Evolutionary conservation across 2,329 filamentous ascomycete species (phyloP), one percentile per base, ranked within the genome.

Genomic region (Phialophora expanda): DNA sequence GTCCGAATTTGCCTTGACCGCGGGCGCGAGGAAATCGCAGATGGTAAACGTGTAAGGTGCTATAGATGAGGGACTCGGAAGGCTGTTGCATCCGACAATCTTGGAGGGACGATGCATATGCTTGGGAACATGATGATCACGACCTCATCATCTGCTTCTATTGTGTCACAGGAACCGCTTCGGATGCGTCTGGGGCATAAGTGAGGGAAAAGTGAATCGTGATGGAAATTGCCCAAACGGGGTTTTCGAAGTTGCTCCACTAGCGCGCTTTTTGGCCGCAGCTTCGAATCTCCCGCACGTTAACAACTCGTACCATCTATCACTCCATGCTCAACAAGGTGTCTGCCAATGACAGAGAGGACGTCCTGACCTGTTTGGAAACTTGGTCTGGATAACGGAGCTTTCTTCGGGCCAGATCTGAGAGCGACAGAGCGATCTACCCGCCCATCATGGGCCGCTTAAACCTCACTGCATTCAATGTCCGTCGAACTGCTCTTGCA

Each of bases 381-480:
- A n/a, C 38, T 8, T 44, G 17, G 17, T n/a, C 38, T 7, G 17
- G 34, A 44, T 44, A 3, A 44, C 17, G 6, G 17, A 2, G 38
- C 34, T 38, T 46, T 3, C 11, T 32, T 51, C 38, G 17, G 5
- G 38, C 17, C 17, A n/a, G 17, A 6, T 44, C 20, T 44, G 5
- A n/a, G 17, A 44, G 17, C 38, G 38, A 44, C 38, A 44, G 14
- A 44, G 38, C 28, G 20, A 48, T 32, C 28, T 24, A 53, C 20
- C 59, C 58, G 53, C 64, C 70, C 68, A 70, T 66, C 60, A 82
- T 82, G 80, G 80, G 80, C 69, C 81, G 79, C 74, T 76, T 78
- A 73, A 81, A 82, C 66, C 74, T 82, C 70, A 77, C 79, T 70
- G 79, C 80, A 57, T 77, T 81, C 54, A 78, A 78, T 61, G 80